These are phyloP conservation scores for Kurtzmaniella natalensis DNA, from an alignment of 1,139 yeast genomes.

Conservation along the genomic window DNA sequence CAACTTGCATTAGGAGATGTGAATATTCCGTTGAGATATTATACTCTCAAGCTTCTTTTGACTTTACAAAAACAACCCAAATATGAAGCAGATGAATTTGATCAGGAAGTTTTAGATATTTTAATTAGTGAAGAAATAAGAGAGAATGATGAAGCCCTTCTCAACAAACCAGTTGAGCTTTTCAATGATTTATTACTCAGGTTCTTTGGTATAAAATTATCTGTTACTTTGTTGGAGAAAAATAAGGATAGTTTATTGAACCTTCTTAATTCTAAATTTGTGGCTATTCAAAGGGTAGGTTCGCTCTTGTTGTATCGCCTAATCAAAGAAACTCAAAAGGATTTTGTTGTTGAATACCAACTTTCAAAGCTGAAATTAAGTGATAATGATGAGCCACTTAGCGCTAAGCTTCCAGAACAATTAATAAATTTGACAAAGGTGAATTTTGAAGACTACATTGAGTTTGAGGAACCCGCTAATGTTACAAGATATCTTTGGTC, in stretches of 20 bases:
- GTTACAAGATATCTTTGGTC: slow-evolving; percentile 55
- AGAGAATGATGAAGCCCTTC: slow-evolving; percentile 10
- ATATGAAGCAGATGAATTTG: slow-evolving; percentile 17
- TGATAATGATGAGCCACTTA: slow-evolving; percentile 14
- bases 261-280: slow-evolving; percentile 21
- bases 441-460: slow-evolving; percentile 27
- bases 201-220: slow-evolving; percentile 16
- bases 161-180: slow-evolving; percentile 30
- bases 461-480: slow-evolving; percentile 27
- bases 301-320: slow-evolving; percentile 30
- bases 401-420: slow-evolving; percentile 30
- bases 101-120: slow-evolving; percentile 38
- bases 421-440: slow-evolving; percentile 15
- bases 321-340: slow-evolving; percentile 44
- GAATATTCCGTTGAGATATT: slow-evolving; percentile 41
- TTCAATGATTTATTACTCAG: slow-evolving; percentile 32
- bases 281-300: slow-evolving; percentile 32
- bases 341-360: slow-evolving; percentile 58
- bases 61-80: slow-evolving; percentile 20
- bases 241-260: slow-evolving; percentile 17
- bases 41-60: slow-evolving; percentile 42
- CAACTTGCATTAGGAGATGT: slow-evolving; percentile 36
- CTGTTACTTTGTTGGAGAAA: slow-evolving; percentile 12
- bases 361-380: slow-evolving; percentile 31
- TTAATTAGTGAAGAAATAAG: slow-evolving; percentile 24